Conservation (phyloP, 345 rosid genomes). For the Turnera subulata region DNA sequence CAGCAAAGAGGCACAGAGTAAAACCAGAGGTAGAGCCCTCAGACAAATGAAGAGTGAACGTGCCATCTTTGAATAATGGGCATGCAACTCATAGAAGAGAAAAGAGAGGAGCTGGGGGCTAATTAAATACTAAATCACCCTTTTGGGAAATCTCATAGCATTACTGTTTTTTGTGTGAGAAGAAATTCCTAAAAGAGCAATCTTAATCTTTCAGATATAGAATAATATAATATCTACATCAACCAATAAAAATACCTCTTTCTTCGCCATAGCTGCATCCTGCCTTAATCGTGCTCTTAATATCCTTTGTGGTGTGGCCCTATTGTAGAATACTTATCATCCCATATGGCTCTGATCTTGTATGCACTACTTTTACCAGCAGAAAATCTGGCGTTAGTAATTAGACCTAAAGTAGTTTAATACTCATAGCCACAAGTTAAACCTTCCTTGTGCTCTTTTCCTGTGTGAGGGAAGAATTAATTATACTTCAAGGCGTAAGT, state of each 20-base stretch:
- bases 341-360: slow-evolving; percentile 58
- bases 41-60: slow-evolving; percentile 16
- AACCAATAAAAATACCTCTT: slow-evolving; percentile 11
- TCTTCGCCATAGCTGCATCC: slow-evolving; percentile 66
- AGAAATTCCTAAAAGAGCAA: background rate
- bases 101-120: too few relatives aligned
- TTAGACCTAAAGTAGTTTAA: slow-evolving; percentile 33
- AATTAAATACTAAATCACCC: too few relatives aligned
- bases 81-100: too few relatives aligned
- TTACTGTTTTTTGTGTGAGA: too few relatives aligned
- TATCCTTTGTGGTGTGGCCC: slow-evolving; percentile 53
- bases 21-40: slow-evolving; percentile 22
- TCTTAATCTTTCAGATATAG: background rate
- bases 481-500: slow-evolving; percentile 5
- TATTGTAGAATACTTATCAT: slow-evolving; percentile 64
- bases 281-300: slow-evolving; percentile 57
- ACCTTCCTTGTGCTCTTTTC: slow-evolving; percentile 6
- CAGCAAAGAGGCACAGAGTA: slow-evolving; percentile 28
- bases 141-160: too few relatives aligned
- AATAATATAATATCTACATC: slow-evolving; percentile 9
- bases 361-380: slow-evolving; percentile 56
- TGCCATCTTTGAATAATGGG: slow-evolving; percentile 46
- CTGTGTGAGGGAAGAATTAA: slow-evolving; percentile 4
- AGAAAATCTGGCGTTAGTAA: slow-evolving; percentile 6
- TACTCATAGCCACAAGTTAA: slow-evolving; percentile 8